Conservation (phyloP, 345 rosid species). For the Balakata baccata region DNA sequence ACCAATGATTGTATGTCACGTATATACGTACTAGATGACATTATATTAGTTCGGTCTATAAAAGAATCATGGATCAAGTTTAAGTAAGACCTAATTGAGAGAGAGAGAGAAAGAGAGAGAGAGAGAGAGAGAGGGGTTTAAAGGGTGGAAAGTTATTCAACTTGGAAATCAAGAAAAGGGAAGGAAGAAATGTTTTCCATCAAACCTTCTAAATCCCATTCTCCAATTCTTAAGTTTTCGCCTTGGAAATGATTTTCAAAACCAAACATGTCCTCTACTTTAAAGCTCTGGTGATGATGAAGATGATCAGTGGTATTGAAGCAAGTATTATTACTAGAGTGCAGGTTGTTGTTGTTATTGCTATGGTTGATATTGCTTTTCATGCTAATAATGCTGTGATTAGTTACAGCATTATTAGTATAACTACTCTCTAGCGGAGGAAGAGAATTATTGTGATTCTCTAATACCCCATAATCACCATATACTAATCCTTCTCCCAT, state of each 20-base stretch:
- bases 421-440: constrained; percentile 43
- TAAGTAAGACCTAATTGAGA: too few species aligned
- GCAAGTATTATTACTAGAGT: constrained; percentile 44
- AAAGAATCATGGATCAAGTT: too few species aligned
- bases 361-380: constrained; percentile 41
- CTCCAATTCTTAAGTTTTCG: constrained; percentile 74
- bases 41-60: too few species aligned
- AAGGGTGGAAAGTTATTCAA: constrained; percentile 28
- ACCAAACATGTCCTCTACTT: constrained; percentile 52
- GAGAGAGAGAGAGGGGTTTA: constrained; percentile 1
- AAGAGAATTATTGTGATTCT: constrained; percentile 27
- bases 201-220: constrained; percentile 87
- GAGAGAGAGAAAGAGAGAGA: constrained; percentile 6
- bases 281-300: constrained; percentile 27
- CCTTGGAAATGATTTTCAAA: constrained; percentile 59
- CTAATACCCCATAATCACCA: constrained; percentile 40
- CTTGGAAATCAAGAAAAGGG: constrained; percentile 82
- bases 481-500: constrained; percentile 30
- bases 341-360: constrained; percentile 30
- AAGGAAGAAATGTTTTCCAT: constrained; percentile 64
- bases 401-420: constrained; percentile 18
- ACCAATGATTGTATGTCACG: too few species aligned
- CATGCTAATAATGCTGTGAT: constrained; percentile 31
- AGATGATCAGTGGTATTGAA: constrained; percentile 39
- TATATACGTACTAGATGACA: too few species aligned